phyloP scores from a whole-genome alignment of 2,329 filamentous ascomycete species.

The Trichoderma afroharzianum region DNA sequence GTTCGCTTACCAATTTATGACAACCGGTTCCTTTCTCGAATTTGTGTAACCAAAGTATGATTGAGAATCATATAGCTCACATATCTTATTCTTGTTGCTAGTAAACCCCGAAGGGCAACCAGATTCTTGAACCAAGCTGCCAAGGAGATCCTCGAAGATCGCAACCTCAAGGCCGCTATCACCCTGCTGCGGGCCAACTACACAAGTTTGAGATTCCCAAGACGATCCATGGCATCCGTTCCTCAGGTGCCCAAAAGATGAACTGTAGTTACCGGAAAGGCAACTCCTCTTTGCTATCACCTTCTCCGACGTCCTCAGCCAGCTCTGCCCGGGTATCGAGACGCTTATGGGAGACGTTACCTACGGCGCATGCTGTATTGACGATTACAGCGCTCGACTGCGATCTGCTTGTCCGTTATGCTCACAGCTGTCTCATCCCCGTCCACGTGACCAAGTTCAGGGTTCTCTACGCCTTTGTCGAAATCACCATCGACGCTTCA shows the following conservation, averaged over 20 bases:
- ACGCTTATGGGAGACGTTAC: slow-evolving; percentile 99
- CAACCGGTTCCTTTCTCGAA: too few relatives aligned
- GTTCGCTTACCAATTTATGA: too few relatives aligned
- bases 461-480: slow-evolving; percentile 96
- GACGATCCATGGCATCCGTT: slow-evolving; percentile 92
- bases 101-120: slow-evolving; percentile 66
- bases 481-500: slow-evolving; percentile 89
- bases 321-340: slow-evolving; percentile 88
- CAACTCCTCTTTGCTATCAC: slow-evolving; percentile 94
- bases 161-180: slow-evolving; percentile 82
- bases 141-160: slow-evolving; percentile 77
- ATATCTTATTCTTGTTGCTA: too few relatives aligned
- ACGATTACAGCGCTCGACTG: slow-evolving; percentile 97
- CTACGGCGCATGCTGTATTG: slow-evolving; percentile 97
- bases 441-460: slow-evolving; percentile 96
- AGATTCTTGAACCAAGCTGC: slow-evolving; percentile 90
- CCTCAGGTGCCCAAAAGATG: slow-evolving; percentile 98
- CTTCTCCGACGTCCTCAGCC: slow-evolving; percentile 90
- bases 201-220: slow-evolving; percentile 98
- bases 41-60: too few relatives aligned
- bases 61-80: too few relatives aligned
- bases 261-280: too few relatives aligned
- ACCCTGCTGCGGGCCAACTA: slow-evolving; percentile 84
- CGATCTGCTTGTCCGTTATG: slow-evolving; percentile 93
- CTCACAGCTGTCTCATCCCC: slow-evolving; percentile 92